Percentiles rank a stretch among this genome's conserved stretches.
These are phyloP conservation scores for Sporothrix brasiliensis DNA, from an alignment of 2,329 filamentous ascomycete species.

Conservation along the genomic window DNA sequence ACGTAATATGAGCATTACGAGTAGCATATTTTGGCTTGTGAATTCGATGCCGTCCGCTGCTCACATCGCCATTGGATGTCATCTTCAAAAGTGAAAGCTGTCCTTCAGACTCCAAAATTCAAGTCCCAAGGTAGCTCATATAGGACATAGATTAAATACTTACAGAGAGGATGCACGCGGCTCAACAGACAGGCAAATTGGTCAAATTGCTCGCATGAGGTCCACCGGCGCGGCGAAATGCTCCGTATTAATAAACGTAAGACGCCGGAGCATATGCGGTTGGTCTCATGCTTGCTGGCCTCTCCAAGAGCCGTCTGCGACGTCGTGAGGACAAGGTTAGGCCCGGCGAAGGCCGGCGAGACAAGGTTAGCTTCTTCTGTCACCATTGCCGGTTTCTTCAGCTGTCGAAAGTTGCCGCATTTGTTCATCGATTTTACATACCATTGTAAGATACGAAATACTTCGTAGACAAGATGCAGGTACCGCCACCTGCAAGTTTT, in stretches of 20 bases:
- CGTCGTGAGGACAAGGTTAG: conserved; percentile 11
- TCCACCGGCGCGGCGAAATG: conserved; percentile 11
- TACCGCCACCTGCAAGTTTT: background rate
- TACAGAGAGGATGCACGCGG: conserved; percentile 2
- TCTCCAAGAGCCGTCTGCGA: background rate
- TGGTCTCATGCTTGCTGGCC: background rate
- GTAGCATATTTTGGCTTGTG: too few species aligned
- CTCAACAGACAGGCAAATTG: background rate
- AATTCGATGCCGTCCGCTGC: background rate
- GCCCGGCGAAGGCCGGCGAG: background rate
- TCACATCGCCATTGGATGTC: background rate
- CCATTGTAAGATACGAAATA: too few species aligned
- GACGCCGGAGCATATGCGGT: conserved; percentile 8
- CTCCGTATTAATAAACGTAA: conserved; percentile 18
- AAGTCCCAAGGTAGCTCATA: conserved; percentile 13
- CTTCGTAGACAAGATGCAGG: conserved; percentile 4
- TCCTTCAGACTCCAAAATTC: background rate
- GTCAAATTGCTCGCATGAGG: conserved; percentile 10
- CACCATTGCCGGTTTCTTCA: background rate
- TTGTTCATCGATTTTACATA: background rate
- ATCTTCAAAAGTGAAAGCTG: conserved; percentile 9
- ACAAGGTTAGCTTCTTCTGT: background rate
- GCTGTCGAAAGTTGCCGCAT: background rate
- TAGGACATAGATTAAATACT: background rate
- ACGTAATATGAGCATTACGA: too few species aligned